phyloP scores from a whole-genome alignment of 225 moss, liverwort and hornwort genomes.

The Asterella californica region DNA sequence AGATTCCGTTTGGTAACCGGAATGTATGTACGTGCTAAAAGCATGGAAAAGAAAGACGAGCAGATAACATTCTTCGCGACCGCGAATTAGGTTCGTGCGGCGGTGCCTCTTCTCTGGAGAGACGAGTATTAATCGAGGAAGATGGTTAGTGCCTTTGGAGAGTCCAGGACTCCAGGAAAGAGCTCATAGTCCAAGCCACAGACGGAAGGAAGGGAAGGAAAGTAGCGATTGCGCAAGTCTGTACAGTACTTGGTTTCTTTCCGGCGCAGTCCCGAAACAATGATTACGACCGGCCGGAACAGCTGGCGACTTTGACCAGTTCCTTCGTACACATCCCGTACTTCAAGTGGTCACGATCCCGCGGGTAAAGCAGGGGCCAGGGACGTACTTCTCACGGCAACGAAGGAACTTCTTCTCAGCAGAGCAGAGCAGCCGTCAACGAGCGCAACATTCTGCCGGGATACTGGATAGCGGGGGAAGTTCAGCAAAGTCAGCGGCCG shows the following conservation, averaged over 20 bases:
- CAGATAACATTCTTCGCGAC: neutral
- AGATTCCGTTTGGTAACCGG: neutral
- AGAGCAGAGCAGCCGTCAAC: slow-evolving; percentile 4
- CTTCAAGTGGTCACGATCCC: slow-evolving; percentile 1
- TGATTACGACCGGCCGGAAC: slow-evolving; percentile 5
- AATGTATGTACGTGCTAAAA: neutral
- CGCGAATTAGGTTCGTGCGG: neutral
- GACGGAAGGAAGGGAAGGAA: neutral
- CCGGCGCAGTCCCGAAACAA: neutral
- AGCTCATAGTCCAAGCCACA: neutral
- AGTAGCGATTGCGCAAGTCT: too few relatives aligned
- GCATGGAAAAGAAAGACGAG: neutral
- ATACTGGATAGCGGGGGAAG: neutral
- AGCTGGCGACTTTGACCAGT: neutral
- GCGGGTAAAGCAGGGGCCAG: slow-evolving; percentile 4
- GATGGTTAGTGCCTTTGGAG: too few relatives aligned
- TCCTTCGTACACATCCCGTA: neutral
- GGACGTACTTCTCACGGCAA: slow-evolving; percentile 10
- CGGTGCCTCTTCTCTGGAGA: neutral
- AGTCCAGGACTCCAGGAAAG: neutral
- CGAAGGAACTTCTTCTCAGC: too few relatives aligned
- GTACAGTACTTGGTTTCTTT: neutral
- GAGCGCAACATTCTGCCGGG: slow-evolving; percentile 6
- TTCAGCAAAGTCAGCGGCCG: neutral
- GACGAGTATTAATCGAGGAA: too few relatives aligned